Evolutionary conservation across 2,329 filamentous ascomycete genomes (phyloP), one percentile per base, ranked within the genome.

Genomic region (Alternaria sp.): DNA sequence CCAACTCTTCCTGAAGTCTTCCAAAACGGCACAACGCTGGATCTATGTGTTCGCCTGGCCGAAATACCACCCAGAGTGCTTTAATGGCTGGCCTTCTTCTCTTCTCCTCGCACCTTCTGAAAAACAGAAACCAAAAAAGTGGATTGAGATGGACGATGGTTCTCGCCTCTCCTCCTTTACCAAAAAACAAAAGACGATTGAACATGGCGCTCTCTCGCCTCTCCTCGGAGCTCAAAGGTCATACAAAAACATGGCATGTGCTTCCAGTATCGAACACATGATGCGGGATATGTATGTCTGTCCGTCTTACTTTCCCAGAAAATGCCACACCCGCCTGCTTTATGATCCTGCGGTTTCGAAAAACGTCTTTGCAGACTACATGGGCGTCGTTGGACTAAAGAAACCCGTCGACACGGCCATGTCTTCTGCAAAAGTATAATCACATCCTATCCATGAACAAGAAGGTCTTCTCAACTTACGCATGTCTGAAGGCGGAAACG

Each of bases 391-490:
- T 9, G 36, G 8, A 40, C 36, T 5, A 40, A 17, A 40, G 3
- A 0, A 11, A 40, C 15, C 36, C 36, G 0, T 10, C 2, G 0
- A 10, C 0, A 1, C 17, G 4, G 4, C 15, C 5, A 40, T 40
- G 36, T 40, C 36, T 40, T 11, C 36, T 3, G 36, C 23, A 25
- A 25, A 25, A 36, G 2, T 4, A 4, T 3, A 0, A 2, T 2
- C 6, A 0, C 13, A 15, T 15, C 1, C 13, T 1, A 1, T 8
- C 0, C 3, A 36, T 36, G 36, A 40, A 17, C 36, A 17, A 2
- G 5, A 40, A 40, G 0, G 0, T 40, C 2, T 1, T 10, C n/a
- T 6, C 0, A 2, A 15, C 0, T 3, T 8, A 10, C 1, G 36
- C 9, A 40, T 40, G 36, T 40, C 32, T n/a, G n/a, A n/a, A n/a